Evolutionary conservation across 192 early-diverging fungal species (phyloP), one percentile per base, ranked within the genome.

Genomic region (Backusella luteola): DNA sequence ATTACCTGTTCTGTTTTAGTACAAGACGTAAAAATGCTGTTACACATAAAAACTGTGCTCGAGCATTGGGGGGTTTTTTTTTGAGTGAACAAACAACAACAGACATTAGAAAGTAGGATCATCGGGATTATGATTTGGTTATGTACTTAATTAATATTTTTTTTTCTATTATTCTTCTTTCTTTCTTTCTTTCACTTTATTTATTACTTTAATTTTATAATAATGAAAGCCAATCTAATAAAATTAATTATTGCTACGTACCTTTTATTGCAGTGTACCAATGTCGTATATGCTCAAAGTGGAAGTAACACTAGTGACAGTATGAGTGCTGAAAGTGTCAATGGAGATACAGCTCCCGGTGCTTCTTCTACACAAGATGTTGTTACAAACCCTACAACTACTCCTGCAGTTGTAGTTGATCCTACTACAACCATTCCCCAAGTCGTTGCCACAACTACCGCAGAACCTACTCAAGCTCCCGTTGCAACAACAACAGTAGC

Each of bases 1-100:
- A 63, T 63, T 63, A 29, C 56, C 12, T 63, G 23, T 63, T 63
- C 56, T 63, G 56, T 63, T 63, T 49, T 63, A 63, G 56, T 29
- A 29, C 56, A 23, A 0, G 23, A 14, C 26, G 12, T 63, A 4
- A 63, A 32, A 63, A 29, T 21, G 19, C 0, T 29, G 56, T 63
- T 63, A 63, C 56, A 63, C 56, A 12, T 23, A 63, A 11, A 49
- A 49, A 49, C 42, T 23, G 21, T 11, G n/a, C 53, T 21, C 53
- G 6, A 23, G 53, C 53, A 56, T 56, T 56, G 53, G 53, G n/a
- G n/a, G n/a, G n/a, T 56, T 56, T 56, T 56, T 23, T 56, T 56
- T 21, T 23, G 42, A 44, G 14, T 3, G 42, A 44, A 44, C 42
- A 56, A 56, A 56, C 53, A 23, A 56, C 53, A 56, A 56, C 8